phyloP scores from a whole-genome alignment of 768 basidiomycete genomes.

The Pisolithus sp. region DNA sequence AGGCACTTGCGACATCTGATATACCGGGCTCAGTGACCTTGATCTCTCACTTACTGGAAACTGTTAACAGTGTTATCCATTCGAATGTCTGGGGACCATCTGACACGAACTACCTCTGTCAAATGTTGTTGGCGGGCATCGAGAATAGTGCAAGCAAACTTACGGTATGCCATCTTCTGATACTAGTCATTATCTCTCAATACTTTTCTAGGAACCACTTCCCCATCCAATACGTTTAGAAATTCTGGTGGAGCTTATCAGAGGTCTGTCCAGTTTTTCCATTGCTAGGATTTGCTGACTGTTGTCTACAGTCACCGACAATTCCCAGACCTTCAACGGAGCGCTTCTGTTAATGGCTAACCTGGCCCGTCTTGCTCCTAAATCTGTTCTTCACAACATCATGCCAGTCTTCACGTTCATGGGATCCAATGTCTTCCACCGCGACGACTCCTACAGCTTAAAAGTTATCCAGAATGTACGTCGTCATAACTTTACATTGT shows the following conservation, averaged over 20 bases:
- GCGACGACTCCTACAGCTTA: conserved; percentile 94
- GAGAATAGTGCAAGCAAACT: conserved; percentile 57
- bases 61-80: conserved; percentile 59
- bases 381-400: conserved; percentile 87
- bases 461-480: conserved; percentile 85
- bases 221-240: conserved; percentile 69
- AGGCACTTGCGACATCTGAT: conserved; percentile 58
- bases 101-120: conserved; percentile 75
- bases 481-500: not conserved
- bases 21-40: conserved; percentile 69
- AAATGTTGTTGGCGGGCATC: conserved; percentile 77
- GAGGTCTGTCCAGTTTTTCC: conserved; percentile 40
- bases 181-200: not conserved
- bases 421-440: conserved; percentile 96
- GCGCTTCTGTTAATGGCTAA: conserved; percentile 83
- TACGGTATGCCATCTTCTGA: conserved; percentile 33
- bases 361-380: conserved; percentile 77
- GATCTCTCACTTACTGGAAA: conserved; percentile 64
- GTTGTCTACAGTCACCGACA: conserved; percentile 60
- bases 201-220: conserved; percentile 40
- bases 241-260: conserved; percentile 80
- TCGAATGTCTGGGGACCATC: conserved; percentile 46
- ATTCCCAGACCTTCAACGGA: conserved; percentile 93
- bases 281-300: conserved; percentile 1
- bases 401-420: conserved; percentile 99